Conservation (phyloP, 352 stramenopile genomes). For the Phytophthora nicotianae region DNA sequence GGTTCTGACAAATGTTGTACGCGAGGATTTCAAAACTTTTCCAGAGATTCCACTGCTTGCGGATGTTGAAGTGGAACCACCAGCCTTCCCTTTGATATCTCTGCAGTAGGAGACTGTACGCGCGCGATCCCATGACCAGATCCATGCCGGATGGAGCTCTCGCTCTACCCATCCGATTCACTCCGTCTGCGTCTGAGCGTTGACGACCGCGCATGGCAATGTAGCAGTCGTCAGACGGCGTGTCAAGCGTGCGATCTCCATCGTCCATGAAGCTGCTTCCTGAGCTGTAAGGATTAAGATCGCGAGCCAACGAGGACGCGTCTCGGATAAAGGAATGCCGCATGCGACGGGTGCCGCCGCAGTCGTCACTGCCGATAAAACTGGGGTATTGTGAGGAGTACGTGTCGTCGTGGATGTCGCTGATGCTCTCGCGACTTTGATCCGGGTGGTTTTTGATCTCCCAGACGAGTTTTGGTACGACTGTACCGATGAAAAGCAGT, state of each 20-base stretch:
- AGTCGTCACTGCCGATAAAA: slow-evolving; percentile 34
- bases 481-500: slow-evolving; percentile 83
- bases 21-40: slow-evolving; percentile 89
- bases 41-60: slow-evolving; percentile 87
- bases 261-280: slow-evolving; percentile 23
- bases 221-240: slow-evolving; percentile 30
- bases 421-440: slow-evolving; percentile 30
- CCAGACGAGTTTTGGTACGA: slow-evolving; percentile 84
- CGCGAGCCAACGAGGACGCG: slow-evolving; percentile 21
- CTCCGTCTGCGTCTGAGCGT: slow-evolving; percentile 15
- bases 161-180: slow-evolving; percentile 32
- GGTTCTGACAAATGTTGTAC: slow-evolving; percentile 90
- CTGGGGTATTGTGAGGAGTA: slow-evolving; percentile 27
- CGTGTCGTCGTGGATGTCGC: slow-evolving; percentile 35
- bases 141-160: slow-evolving; percentile 75
- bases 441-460: slow-evolving; percentile 43
- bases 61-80: slow-evolving; percentile 78
- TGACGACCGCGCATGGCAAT: slow-evolving; percentile 18
- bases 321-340: slow-evolving; percentile 39
- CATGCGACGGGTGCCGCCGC: slow-evolving; percentile 24
- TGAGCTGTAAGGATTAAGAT: slow-evolving; percentile 23
- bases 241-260: slow-evolving; percentile 30
- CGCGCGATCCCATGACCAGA: slow-evolving; percentile 69
- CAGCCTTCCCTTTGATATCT: slow-evolving; percentile 83
- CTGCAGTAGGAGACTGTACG: slow-evolving; percentile 76